These are phyloP conservation scores for Selaginella moellendorffii DNA, from an alignment of 75 land plant species.

Conservation along the genomic window DNA sequence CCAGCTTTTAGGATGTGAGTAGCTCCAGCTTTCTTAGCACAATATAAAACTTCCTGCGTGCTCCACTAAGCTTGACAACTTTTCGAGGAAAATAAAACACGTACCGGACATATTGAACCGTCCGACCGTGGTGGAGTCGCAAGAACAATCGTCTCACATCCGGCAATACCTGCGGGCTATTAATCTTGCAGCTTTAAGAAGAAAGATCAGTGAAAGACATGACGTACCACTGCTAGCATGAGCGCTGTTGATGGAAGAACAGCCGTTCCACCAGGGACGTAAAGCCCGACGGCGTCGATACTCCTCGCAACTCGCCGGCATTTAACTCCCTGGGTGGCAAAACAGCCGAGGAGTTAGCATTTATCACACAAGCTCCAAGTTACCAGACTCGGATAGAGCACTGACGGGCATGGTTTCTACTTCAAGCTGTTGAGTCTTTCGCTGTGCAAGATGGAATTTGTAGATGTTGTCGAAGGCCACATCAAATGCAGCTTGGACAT, in stretches of 20 bases:
- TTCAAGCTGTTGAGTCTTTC: constrained; percentile 43
- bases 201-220: background rate
- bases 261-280: constrained; percentile 99
- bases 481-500: constrained; percentile 77
- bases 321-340: constrained; percentile 60
- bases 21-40: constrained; percentile 94
- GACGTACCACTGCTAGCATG: constrained; percentile 79
- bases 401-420: constrained; percentile 93
- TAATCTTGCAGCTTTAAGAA: background rate
- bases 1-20: constrained; percentile 97
- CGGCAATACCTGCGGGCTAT: constrained; percentile 82
- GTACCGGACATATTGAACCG: constrained; percentile 94
- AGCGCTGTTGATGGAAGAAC: constrained; percentile 97
- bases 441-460: constrained; percentile 83
- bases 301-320: constrained; percentile 84
- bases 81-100: too few species aligned
- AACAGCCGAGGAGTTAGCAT: background rate
- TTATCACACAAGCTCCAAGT: background rate
- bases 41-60: constrained; percentile 93
- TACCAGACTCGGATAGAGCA: too few species aligned
- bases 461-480: constrained; percentile 83
- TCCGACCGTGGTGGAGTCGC: constrained; percentile 88
- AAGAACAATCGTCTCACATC: constrained; percentile 78
- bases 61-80: too few species aligned
- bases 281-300: constrained; percentile 82